Conservation (phyloP, 768 basidiomycete species). For the Hydnum rufescens region DNA sequence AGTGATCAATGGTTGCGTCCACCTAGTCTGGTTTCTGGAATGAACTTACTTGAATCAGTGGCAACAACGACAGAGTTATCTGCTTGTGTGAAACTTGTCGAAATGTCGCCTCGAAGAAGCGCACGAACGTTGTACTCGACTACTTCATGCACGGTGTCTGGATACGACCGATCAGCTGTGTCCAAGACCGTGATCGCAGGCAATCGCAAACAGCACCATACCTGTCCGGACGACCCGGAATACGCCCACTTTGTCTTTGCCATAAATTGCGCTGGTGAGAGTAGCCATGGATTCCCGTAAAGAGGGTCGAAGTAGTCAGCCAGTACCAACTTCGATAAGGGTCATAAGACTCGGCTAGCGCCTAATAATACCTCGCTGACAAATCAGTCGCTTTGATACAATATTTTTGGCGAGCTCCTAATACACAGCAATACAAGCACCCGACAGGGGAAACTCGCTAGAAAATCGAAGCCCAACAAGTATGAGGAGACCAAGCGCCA, state of each 20-base stretch:
- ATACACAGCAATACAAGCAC: too few species aligned
- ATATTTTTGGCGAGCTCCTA: too few species aligned
- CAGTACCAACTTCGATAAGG: too few species aligned
- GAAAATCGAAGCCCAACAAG: too few species aligned
- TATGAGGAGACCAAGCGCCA: too few species aligned
- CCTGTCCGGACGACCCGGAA: slow-evolving; percentile 62
- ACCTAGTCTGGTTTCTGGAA: background rate
- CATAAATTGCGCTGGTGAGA: slow-evolving; percentile 44
- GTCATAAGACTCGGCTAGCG: too few species aligned
- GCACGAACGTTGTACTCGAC: slow-evolving; percentile 72
- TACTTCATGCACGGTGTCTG: slow-evolving; percentile 31
- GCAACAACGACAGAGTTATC: slow-evolving; percentile 81
- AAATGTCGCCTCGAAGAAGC: slow-evolving; percentile 68
- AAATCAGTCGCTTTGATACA: too few species aligned
- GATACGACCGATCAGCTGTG: slow-evolving; percentile 1
- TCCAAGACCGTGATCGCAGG: slow-evolving; percentile 14
- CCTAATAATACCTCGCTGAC: too few species aligned
- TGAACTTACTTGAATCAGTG: slow-evolving; percentile 65
- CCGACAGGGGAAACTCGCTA: too few species aligned
- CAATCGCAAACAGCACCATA: too few species aligned
- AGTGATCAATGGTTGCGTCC: background rate
- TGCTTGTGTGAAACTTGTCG: slow-evolving; percentile 65
- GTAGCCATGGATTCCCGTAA: too few species aligned
- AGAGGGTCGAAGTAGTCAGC: too few species aligned
- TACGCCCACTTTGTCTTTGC: slow-evolving; percentile 78